Base-by-base conservation (phyloP, 495 filamentous ascomycete genomes). In the Penicillium lividum region DNA sequence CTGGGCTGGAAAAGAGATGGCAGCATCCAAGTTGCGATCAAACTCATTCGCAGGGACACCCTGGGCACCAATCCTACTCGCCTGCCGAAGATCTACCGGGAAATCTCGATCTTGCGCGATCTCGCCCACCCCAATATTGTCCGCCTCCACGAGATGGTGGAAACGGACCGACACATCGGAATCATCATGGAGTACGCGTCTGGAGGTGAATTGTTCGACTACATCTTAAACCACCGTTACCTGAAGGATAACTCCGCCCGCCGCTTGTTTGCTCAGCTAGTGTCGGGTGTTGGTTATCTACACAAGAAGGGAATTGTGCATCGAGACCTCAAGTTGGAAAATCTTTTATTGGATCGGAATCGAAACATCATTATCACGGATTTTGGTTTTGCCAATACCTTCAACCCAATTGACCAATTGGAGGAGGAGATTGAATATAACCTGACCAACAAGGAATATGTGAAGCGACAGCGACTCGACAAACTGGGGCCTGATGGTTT, bases 251-350 rank as follows among this genome's bases (percentile, higher is more conserved):
- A 90, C 52, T 85, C 91, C 13, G 94, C 94, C 25, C 85, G 95
- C 49, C 84, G 93, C 51, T 75, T 99, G 25, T 99, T 99, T 73
- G 94, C 94, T 36, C 94, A 99, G 71, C 80, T 99, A 11, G 89
- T 98, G 4, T 98, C 94, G 9, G 94, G 94, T 18, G 94, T 99
- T 27, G 94, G 94, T 22, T 99, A 99, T 75, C 80, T 99, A 57
- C 94, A 99, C 74, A 98, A 97, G 73, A 99, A 98, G 72, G 94
- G 94, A 43, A 99, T 99, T 68, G 93, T 99, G 25, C 94, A 99
- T 67, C 88, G 94, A 66, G 94, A 99, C 76, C 79, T 99, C 53
- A 99, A 99, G 73, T 80, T 99, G 58, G 94, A 99, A 74, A 99
- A 99, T 70, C 72, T 99, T 66, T 80, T 99, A 18, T 85, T 99